Base-by-base conservation (phyloP, 352 stramenopile species). In the Phytopythium aichiense region DNA sequence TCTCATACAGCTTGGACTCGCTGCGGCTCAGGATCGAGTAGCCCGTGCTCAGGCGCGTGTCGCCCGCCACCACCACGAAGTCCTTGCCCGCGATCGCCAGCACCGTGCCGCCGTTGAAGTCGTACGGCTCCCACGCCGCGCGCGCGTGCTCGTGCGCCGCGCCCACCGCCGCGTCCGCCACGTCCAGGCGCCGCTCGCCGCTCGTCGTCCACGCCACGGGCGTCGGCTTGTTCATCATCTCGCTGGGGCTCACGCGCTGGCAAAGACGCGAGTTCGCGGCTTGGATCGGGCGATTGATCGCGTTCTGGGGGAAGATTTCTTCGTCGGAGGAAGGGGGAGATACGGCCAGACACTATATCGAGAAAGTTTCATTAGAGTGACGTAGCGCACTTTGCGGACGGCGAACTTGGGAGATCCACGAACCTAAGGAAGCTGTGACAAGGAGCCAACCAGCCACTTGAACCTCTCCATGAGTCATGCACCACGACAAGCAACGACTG, bases 11-110 rank as follows among this genome's bases (percentile, higher is more conserved):
- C 74, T 97, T 99, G 71, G 84, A 95, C 65, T 98, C 90, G 42
- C 98, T 88, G 42, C 98, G 89, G 38, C 87, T 98, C 38, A 99
- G 69, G 71, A 99, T 99, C 65, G 91, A 95, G 79, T 99, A 99
- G 40, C 97, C 98, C 63, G 89, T 97, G 69, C 83, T 97, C 60
- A 99, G 78, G 33, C 98, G 88, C 25, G 97, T 99, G 75, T 99
- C 96, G 7, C 84, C 95, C 11, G 96, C 98, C 37, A 99, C 77
- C 25, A 99, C 92, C 3, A 96, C 95, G 67, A 98, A 99, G 75
- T 99, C 95, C 23, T 86, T 69, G 68, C 97, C 97, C 23, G 94
- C 88, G 67, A 99, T 98, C 16, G 94, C 96, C 53, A 98, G 73
- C 61, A 90, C 76, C 30, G 85, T 94, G 66, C 85, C 85, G 62